A percentile compares a stretch with the other conserved stretches of the same genome.
Evolutionary conservation across 73 alveolate species (phyloP).

Genomic region (Tetrahymena thermophila): DNA sequence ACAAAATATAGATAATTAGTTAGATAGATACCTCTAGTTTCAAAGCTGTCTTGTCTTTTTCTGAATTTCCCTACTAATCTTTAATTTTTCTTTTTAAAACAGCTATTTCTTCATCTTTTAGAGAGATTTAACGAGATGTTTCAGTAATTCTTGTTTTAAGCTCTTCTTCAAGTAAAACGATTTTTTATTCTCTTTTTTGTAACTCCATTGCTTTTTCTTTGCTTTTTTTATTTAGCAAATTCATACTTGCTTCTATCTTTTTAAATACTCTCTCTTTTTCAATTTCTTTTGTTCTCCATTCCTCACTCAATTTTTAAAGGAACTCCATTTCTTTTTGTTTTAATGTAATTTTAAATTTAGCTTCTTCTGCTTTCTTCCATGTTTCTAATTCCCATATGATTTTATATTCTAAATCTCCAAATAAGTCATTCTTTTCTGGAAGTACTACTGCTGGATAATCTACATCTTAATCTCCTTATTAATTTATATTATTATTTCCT

Average conservation of each 20-base stretch:
- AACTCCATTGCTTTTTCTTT: conserved; percentile 1
- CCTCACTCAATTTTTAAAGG: neutral
- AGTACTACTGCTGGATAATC: conserved; percentile 1
- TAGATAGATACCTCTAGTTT: neutral
- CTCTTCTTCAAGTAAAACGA: neutral
- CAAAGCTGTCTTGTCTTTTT: conserved; percentile 31
- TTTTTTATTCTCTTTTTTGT: conserved; percentile 3
- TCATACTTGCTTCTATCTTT: neutral
- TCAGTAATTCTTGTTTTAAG: neutral
- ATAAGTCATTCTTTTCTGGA: conserved; percentile 20
- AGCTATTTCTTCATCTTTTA: conserved; percentile 33
- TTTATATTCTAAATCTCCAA: conserved; percentile 16
- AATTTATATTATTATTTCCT: neutral
- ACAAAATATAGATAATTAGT: neutral
- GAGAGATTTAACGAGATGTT: conserved; percentile 10
- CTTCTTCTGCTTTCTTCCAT: conserved; percentile 40
- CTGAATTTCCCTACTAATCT: conserved; percentile 5
- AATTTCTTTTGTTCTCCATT: neutral
- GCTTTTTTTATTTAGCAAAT: neutral
- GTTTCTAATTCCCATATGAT: conserved; percentile 42
- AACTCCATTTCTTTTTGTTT: conserved; percentile 6
- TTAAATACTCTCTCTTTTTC: conserved; percentile 2
- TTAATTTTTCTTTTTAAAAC: conserved; percentile 1
- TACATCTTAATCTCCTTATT: neutral
- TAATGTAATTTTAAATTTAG: conserved; percentile 5